These are phyloP conservation scores for Eremochloa ophiuroides DNA, from an alignment of 176 grass and related monocot species.

Conservation along the genomic window DNA sequence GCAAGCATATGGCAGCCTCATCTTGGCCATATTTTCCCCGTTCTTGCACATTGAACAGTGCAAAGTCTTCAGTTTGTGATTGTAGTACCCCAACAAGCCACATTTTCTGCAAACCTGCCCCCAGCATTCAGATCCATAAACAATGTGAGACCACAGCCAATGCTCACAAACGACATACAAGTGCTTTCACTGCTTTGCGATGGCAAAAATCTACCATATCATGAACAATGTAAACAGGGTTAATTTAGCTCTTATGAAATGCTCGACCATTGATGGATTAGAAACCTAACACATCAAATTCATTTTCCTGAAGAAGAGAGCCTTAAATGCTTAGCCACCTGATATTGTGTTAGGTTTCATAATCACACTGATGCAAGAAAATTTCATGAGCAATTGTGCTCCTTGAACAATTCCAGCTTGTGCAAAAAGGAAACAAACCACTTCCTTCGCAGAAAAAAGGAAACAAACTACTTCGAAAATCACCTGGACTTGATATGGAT, in stretches of 20 bases:
- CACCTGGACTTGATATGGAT: slow-evolving; percentile 98
- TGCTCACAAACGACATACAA: not conserved
- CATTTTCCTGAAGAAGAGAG: not conserved
- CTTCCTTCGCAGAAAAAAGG: too few relatives aligned
- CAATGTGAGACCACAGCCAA: not conserved
- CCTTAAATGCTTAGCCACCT: not conserved
- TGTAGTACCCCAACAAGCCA: slow-evolving; percentile 87
- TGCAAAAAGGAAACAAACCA: not conserved
- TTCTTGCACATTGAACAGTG: slow-evolving; percentile 97
- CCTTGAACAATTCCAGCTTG: not conserved
- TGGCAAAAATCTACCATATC: not conserved
- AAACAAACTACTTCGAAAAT: not conserved
- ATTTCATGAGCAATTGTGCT: not conserved
- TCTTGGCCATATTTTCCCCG: slow-evolving; percentile 89
- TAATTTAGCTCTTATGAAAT: not conserved
- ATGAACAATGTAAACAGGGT: not conserved
- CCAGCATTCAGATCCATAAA: not conserved
- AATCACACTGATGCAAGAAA: not conserved
- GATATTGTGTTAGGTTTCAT: not conserved
- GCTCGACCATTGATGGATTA: not conserved
- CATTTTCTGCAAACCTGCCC: slow-evolving; percentile 87
- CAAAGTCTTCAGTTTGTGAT: slow-evolving; percentile 75
- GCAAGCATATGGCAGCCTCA: slow-evolving; percentile 98
- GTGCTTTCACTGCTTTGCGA: not conserved
- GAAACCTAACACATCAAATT: not conserved